A percentile compares a stretch with the other conserved stretches of the same genome.
These are phyloP conservation scores for Asclepias syriaca DNA, from an alignment of 257 asterid genomes.

Conservation along the genomic window DNA sequence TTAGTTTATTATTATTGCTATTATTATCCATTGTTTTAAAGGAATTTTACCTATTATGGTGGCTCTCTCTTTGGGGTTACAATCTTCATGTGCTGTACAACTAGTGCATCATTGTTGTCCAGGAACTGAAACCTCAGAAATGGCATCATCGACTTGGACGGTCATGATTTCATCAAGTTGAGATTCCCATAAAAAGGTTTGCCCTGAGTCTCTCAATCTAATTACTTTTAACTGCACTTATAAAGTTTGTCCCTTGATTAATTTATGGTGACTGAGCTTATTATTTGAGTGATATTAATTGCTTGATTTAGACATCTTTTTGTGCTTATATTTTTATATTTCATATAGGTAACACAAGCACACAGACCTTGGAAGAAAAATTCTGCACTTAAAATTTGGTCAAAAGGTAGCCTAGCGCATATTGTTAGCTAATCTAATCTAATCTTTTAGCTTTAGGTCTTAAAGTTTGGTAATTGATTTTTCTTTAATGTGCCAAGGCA, in stretches of 20 bases:
- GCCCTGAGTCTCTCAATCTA: not conserved
- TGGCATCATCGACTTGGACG: not conserved
- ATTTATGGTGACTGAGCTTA: not conserved
- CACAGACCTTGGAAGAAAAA: slow-evolving; percentile 16
- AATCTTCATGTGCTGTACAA: not conserved
- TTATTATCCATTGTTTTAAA: not conserved
- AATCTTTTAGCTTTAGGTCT: slow-evolving; percentile 5
- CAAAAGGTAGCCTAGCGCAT: slow-evolving; percentile 11
- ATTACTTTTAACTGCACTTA: not conserved
- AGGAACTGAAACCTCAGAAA: not conserved
- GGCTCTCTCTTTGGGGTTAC: not conserved
- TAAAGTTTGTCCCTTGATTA: slow-evolving; percentile 5
- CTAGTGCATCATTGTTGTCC: not conserved
- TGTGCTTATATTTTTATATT: not conserved
- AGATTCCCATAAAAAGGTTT: slow-evolving; percentile 8
- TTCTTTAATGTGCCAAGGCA: not conserved
- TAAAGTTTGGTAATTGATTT: not conserved
- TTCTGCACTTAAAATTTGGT: slow-evolving; percentile 31
- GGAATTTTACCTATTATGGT: not conserved
- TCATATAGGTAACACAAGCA: slow-evolving; percentile 3
- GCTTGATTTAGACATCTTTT: not conserved
- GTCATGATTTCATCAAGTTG: not conserved
- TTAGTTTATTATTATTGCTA: slow-evolving; percentile 14
- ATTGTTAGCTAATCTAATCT: slow-evolving; percentile 13
- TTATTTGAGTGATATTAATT: not conserved